Evolutionary conservation across 805 yeast species (phyloP), one percentile per base, ranked within the genome.

Genomic region (Myxozyma mucilagina): DNA sequence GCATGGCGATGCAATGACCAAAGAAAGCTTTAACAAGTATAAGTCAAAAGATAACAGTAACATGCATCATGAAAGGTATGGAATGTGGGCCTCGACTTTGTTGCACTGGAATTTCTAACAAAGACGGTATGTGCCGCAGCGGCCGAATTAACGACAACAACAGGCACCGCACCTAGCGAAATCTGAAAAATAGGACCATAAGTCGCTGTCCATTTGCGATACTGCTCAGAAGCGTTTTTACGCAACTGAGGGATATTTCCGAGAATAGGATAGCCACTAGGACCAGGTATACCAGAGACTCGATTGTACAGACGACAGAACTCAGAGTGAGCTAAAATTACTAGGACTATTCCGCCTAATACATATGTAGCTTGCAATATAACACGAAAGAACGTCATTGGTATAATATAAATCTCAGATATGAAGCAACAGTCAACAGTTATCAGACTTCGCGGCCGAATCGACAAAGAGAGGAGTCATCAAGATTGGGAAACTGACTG

Each of bases 101-200:
- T 82, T 2, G 85, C 81, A 38, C 76, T 70, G 7, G 84, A 74
- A 64, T 78, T 76, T 34, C 72, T 72, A 32, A 80, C 71, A 88
- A 89, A 87, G 2, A 88, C 72, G 29, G 75, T 75, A 42, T 73
- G 71, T 1, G 85, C 83, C 6, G 86, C 80, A 3, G 79, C 80
- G 65, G 75, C 85, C 1, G 87, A 80, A 69, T 88, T 87, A n/a
- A 84, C 92, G 16, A 89, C 85, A 11, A 89, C 79, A 1, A 86
- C 81, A 13, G 80, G 74, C 43, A 73, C 77, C 18, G 70, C 74
- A 0, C 96, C 96, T 56, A 88, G 72, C 50, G 87, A 73, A 47
- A 87, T 77, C 67, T 88, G 93, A 69, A 80, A 87, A 0, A 87
- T 80, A 1, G 77, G 72, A 32, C 73, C 68, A 58, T 72, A 71